Evolutionary conservation across 2,329 filamentous ascomycete species (phyloP), one percentile per base, ranked within the genome.

Genomic region (Conoideocrella luteorostrata): DNA sequence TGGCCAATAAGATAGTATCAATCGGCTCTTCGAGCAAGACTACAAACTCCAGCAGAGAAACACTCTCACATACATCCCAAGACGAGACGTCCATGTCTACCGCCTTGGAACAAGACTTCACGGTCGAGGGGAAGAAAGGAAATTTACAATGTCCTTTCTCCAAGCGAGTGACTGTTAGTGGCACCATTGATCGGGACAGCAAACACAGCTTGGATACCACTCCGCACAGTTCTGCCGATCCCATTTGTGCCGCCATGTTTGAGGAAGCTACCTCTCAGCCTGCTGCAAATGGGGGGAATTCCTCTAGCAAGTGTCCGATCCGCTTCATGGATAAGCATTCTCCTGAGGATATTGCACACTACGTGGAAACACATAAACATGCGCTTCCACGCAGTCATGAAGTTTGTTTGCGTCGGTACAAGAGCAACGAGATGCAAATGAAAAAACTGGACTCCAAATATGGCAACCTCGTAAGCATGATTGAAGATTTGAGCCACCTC

Each of bases 281-380:
- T 52, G 60, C 71, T 26, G 67, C 70, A 7, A 70, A 74, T 47
- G 71, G 62, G 33, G 74, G 75, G 9, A 68, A 72, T 15, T 71
- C 63, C 29, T 64, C 78, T n/a, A n/a, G n/a, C 45, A 88, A 88
- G 59, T 97, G 91, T 63, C 91, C 91, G 3, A 97, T 97, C 47
- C 86, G 91, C 38, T 96, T 86, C 67, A 72, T 96, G 59, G 85
- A 96, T 63, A 84, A 95, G 62, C 90, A 95, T 59, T 89, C 88
- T 2, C 88, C 91, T 2, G 88, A 95, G 67, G 90, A 96, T 60
- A 84, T 97, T 49, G 91, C 91, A 12, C 80, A 86, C 57, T 97
- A 95, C 62, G 88, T 97, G 57, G 88, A 96, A 62, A 89, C 83
- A 41, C 90, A 96, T 69, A 96, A 96, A 63, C 90, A 97, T 65